Evolutionary conservation across 2,329 filamentous ascomycete species (phyloP), one percentile per base, ranked within the genome.

Genomic region (Aspergillaceae sp.): DNA sequence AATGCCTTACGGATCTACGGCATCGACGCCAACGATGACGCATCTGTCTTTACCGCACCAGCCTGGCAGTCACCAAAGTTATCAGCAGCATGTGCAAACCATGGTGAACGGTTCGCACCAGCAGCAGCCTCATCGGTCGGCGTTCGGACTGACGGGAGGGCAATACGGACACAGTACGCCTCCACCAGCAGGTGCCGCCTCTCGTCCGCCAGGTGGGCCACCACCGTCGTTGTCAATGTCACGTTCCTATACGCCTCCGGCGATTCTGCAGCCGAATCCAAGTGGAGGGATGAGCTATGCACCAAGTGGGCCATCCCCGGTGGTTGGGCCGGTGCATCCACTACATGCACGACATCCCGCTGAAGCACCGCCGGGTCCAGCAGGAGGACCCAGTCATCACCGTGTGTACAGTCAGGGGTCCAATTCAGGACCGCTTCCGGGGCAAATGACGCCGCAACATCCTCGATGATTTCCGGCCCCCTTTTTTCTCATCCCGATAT

Each of bases 191-290:
- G 53, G 50, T 9, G 59, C 59, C 41, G 46, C 46, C 28, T 53
- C 62, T 32, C 58, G 61, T 41, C 56, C 56, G 40, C 52, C 53
- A 4, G 47, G 47, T 38, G 59, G 58, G 29, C 48, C 60, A 44
- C 55, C 57, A 27, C 48, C 56, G 30, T 45, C 58, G 28, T 52
- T 62, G 33, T 51, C 50, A 9, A 55, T 68, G 27, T 62, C 57
- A 9, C 61, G 67, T 34, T 64, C 68, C 6, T 70, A 65, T 45
- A 69, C 66, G 2, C 68, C 68, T n/a, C 66, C 66, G 1, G 52
- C 64, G 4, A 54, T 56, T 11, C 38, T 68, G 40, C 58, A 63
- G 38, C 61, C 60, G 9, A 58, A 55, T 41, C 56, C 57, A 1
- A 47, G 54, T 11, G 50, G 57, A 7, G 57, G 62, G 26, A 45